Conservation (phyloP, 441 rosid genomes). For the Caryocar brasiliense region DNA sequence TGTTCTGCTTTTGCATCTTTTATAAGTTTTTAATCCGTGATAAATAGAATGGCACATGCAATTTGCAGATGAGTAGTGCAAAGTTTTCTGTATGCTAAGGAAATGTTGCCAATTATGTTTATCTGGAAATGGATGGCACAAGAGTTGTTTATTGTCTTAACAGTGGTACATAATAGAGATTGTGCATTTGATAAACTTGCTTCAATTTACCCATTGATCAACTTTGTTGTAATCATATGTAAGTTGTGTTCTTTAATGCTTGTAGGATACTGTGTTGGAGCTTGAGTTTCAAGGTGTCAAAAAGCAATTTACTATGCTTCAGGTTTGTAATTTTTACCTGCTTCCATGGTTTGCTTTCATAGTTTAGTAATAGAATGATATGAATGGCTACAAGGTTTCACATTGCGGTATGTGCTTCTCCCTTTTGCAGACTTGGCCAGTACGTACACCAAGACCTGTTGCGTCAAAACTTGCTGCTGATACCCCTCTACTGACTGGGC, state of each 20-base stretch:
- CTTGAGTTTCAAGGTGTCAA: slow-evolving; percentile 97
- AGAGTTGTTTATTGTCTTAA: too few species aligned
- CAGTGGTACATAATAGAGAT: too few species aligned
- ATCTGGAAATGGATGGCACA: too few species aligned
- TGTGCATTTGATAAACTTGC: too few species aligned
- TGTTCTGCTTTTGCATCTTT: too few species aligned
- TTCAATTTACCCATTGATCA: not conserved
- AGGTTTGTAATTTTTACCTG: slow-evolving; percentile 37
- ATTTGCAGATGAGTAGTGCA: too few species aligned
- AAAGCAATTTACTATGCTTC: slow-evolving; percentile 92
- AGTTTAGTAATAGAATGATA: not conserved
- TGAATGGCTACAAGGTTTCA: slow-evolving; percentile 1
- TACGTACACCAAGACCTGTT: slow-evolving; percentile 98
- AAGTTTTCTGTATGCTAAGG: too few species aligned
- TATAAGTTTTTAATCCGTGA: too few species aligned
- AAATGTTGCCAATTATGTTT: too few species aligned
- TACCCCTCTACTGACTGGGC: slow-evolving; percentile 96
- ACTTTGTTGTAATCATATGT: not conserved
- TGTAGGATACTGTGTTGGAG: slow-evolving; percentile 87
- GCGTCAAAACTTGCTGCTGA: slow-evolving; percentile 98
- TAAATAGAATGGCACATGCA: too few species aligned
- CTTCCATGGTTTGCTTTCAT: not conserved
- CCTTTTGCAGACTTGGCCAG: slow-evolving; percentile 84
- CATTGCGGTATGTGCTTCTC: slow-evolving; percentile 10
- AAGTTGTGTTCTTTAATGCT: not conserved